Evolutionary conservation across 116 monocot species (phyloP), one percentile per base, ranked within the genome.

Genomic region (Iris pallida): DNA sequence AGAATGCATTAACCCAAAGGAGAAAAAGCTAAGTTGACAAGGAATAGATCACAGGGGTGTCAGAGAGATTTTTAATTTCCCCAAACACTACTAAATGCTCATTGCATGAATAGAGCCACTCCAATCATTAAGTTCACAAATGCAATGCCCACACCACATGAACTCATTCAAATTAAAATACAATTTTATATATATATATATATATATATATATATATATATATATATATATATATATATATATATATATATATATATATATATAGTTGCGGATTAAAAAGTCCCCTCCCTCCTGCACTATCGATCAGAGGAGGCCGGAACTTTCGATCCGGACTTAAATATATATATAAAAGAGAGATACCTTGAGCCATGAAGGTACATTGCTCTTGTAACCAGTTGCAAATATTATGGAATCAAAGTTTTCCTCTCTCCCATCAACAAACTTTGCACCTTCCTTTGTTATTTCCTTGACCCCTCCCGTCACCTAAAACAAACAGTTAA

Each of bases 311-410:
- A n/a, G n/a, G n/a, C n/a, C n/a, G n/a, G n/a, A n/a, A n/a, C n/a
- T n/a, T n/a, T 61, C 2, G 5, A 42, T 63, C 13, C 30, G 11
- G 13, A 30, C 44, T 42, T 20, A 14, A 12, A 61, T 51, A 30
- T 30, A 30, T 47, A 15, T 20, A n/a, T 16, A 57, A 52, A 48
- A 8, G 59, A 14, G 16, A 20, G 16, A 59, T 84, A 84, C 94
- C 90, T 87, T 85, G 72, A 94, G 90, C 90, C 94, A 94, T 5
- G 83, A 75, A 49, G 94, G 83, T 12, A 94, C 88, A 68, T 88
- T 90, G 83, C 88, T 90, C 74, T 72, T 94, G 77, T 90, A 94
- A 0, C 90, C 90, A 42, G 85, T 94, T 6, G 94, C 94, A 3
- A 90, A 63, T 5, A 94, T 75, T 14, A 94, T 79, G 2, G 90